These are phyloP conservation scores for Clitopilus hobsonii DNA, from an alignment of 768 basidiomycete species.

Conservation along the genomic window DNA sequence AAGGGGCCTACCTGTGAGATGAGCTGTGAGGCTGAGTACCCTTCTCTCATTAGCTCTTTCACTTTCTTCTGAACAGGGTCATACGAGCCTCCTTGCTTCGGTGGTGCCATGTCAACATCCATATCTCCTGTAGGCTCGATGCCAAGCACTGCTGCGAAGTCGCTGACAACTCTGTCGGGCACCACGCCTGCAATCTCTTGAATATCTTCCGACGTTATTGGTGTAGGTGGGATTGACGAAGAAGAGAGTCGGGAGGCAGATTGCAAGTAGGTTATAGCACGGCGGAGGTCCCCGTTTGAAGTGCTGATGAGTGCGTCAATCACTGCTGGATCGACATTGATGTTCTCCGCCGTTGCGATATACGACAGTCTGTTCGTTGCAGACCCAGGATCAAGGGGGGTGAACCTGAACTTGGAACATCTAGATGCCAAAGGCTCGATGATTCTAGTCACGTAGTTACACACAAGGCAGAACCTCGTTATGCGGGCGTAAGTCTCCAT, in stretches of 20 bases:
- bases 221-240: slow-evolving; percentile 65
- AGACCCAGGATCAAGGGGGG: slow-evolving; percentile 78
- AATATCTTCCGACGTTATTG: slow-evolving; percentile 74
- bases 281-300: slow-evolving; percentile 90
- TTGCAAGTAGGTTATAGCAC: slow-evolving; percentile 96
- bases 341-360: slow-evolving; percentile 74
- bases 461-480: slow-evolving; percentile 96
- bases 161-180: slow-evolving; percentile 64
- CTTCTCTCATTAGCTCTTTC: slow-evolving; percentile 74
- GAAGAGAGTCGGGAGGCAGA: slow-evolving; percentile 87
- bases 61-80: slow-evolving; percentile 66
- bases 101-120: slow-evolving; percentile 45
- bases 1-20: slow-evolving; percentile 81
- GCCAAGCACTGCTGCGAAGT: slow-evolving; percentile 69
- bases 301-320: slow-evolving; percentile 70
- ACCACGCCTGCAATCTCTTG: slow-evolving; percentile 98
- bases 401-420: slow-evolving; percentile 98
- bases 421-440: slow-evolving; percentile 98
- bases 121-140: slow-evolving; percentile 54
- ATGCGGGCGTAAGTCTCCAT: slow-evolving; percentile 99
- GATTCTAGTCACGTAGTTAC: slow-evolving; percentile 99
- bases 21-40: slow-evolving; percentile 89
- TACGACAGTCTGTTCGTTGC: slow-evolving; percentile 70
- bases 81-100: slow-evolving; percentile 40
- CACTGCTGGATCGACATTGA: slow-evolving; percentile 53